Evolutionary conservation across 2,329 filamentous ascomycete species (phyloP).

Genomic region (Phaeosphaeria sp.): DNA sequence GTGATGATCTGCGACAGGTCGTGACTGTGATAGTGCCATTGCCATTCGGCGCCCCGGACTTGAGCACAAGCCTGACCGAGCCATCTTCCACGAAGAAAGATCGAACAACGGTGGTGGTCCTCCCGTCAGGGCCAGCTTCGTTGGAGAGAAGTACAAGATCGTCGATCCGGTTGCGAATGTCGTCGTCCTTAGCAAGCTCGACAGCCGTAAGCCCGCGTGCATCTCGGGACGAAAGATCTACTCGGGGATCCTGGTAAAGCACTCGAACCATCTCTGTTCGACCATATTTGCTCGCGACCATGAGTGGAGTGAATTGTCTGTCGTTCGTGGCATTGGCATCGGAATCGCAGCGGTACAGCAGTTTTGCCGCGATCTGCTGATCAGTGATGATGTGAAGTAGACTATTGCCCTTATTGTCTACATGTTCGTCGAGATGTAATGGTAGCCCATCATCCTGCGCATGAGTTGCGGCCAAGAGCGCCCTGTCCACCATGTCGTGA

Average conservation of each 20-base stretch:
- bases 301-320: constrained; percentile 91
- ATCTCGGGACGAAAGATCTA: constrained; percentile 85
- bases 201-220: constrained; percentile 89
- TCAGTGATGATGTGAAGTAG: constrained; percentile 96
- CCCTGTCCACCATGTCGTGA: constrained; percentile 83
- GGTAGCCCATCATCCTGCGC: constrained; percentile 79
- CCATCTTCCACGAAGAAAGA: constrained; percentile 98
- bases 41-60: constrained; percentile 86
- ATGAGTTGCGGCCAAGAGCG: constrained; percentile 74
- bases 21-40: constrained; percentile 89
- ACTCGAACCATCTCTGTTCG: constrained; percentile 90
- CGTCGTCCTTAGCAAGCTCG: constrained; percentile 96
- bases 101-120: constrained; percentile 90
- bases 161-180: constrained; percentile 94
- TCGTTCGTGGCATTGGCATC: constrained; percentile 96
- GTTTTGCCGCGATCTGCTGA: constrained; percentile 73
- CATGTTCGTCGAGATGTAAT: constrained; percentile 90
- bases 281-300: constrained; percentile 99
- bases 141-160: constrained; percentile 83
- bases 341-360: constrained; percentile 86
- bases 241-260: constrained; percentile 84
- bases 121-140: constrained; percentile 71
- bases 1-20: constrained; percentile 84
- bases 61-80: constrained; percentile 89
- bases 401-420: constrained; percentile 92